Percentiles rank a stretch among this genome's conserved stretches.
These are phyloP conservation scores for Noccaea bulbosa DNA, from an alignment of 345 rosid genomes.

Conservation along the genomic window DNA sequence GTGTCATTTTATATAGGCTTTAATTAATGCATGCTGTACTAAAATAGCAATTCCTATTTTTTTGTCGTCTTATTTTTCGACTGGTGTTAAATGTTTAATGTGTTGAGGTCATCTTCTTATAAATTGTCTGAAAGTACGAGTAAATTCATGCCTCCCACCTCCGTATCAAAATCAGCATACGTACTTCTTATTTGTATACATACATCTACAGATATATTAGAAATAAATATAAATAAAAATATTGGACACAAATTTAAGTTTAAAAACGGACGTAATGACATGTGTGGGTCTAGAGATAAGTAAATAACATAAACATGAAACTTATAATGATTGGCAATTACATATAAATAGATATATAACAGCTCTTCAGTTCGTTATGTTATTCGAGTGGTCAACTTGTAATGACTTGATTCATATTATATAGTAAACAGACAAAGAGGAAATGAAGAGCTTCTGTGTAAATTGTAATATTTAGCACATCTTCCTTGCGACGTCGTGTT, in stretches of 20 bases:
- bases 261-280: constrained; percentile 3
- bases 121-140: neutral
- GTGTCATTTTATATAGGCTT: neutral
- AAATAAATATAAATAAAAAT: neutral
- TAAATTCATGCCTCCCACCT: constrained; percentile 24
- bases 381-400: neutral
- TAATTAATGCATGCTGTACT: constrained; percentile 5
- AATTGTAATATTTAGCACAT: constrained; percentile 12
- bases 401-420: neutral
- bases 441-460: constrained; percentile 20
- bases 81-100: constrained; percentile 14
- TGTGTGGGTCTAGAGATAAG: constrained; percentile 19
- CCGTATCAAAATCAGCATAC: constrained; percentile 21
- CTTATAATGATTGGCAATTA: constrained; percentile 8
- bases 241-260: constrained; percentile 11
- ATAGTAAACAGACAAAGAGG: neutral
- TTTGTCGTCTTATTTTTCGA: neutral
- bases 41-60: neutral
- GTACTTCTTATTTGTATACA: constrained; percentile 13
- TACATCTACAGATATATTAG: neutral
- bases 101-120: constrained; percentile 17
- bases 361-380: neutral
- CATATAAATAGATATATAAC: neutral
- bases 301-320: constrained; percentile 22
- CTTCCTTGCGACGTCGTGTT: constrained; percentile 32